phyloP scores from a whole-genome alignment of 2,329 filamentous ascomycete genomes.

The Cladosporium oxysporum region DNA sequence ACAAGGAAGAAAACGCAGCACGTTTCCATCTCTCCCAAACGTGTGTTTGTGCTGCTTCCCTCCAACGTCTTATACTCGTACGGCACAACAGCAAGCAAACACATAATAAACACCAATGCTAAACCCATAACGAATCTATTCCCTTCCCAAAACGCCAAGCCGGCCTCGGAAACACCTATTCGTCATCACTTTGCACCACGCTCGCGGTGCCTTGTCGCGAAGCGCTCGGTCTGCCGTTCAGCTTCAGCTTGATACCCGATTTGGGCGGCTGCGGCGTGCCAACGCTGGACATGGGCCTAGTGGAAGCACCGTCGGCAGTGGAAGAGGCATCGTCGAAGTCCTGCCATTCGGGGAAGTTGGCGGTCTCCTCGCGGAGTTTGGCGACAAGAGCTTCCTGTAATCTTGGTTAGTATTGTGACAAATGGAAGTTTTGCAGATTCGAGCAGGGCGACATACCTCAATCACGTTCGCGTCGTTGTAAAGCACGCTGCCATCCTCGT shows the following conservation, averaged over 20 bases:
- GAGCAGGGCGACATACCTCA: constrained; percentile 64
- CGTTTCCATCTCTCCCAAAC: background rate
- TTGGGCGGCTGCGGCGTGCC: constrained; percentile 61
- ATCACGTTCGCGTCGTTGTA: constrained; percentile 92
- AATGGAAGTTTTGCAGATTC: background rate
- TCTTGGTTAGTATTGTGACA: constrained; percentile 8
- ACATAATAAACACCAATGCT: constrained; percentile 19
- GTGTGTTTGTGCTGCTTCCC: background rate
- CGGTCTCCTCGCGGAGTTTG: constrained; percentile 57
- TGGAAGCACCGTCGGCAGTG: constrained; percentile 52
- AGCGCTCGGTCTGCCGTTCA: constrained; percentile 46
- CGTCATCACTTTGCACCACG: constrained; percentile 56
- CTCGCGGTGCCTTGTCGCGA: constrained; percentile 46
- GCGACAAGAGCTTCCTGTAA: constrained; percentile 35
- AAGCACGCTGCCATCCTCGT: constrained; percentile 90
- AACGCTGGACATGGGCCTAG: constrained; percentile 54
- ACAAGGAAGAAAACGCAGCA: background rate
- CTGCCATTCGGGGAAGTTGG: constrained; percentile 57
- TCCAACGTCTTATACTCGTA: constrained; percentile 2
- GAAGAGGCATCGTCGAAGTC: constrained; percentile 56
- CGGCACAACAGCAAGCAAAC: background rate
- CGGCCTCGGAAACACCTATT: constrained; percentile 32
- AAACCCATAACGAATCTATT: constrained; percentile 18
- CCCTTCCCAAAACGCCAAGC: constrained; percentile 8
- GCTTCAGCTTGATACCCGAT: constrained; percentile 67